Evolutionary conservation across 306 rosid species (phyloP).

Genomic region (Fragaria iinumae): DNA sequence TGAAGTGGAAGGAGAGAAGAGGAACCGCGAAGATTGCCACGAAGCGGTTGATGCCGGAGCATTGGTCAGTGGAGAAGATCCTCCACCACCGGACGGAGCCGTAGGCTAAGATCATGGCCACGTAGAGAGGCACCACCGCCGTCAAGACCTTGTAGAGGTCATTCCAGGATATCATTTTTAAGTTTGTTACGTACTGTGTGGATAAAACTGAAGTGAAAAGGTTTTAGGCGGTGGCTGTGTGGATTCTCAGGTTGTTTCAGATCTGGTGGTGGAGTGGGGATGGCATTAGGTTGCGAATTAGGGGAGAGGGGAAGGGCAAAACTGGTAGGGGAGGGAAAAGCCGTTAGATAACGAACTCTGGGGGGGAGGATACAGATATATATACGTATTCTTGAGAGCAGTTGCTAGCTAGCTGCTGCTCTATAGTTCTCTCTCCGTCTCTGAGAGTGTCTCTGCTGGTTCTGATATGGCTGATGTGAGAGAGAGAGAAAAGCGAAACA

Average conservation of each 20-base stretch:
- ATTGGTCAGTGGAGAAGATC: constrained; percentile 99
- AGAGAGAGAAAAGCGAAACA: constrained; percentile 6
- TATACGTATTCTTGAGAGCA: background rate
- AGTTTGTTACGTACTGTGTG: background rate
- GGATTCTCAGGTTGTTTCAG: background rate
- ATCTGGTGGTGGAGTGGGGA: background rate
- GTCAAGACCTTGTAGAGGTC: constrained; percentile 84
- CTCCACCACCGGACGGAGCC: constrained; percentile 99
- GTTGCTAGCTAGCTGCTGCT: constrained; percentile 19
- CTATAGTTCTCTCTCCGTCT: constrained; percentile 13
- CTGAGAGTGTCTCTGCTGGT: background rate
- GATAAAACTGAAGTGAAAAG: no score
- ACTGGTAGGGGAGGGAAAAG: constrained; percentile 34
- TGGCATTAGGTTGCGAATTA: constrained; percentile 39
- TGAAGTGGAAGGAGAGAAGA: constrained; percentile 88
- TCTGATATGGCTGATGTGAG: constrained; percentile 10
- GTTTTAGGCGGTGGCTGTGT: background rate
- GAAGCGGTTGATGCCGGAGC: constrained; percentile 96
- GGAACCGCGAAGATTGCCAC: constrained; percentile 97
- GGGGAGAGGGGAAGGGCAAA: constrained; percentile 35
- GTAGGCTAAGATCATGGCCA: constrained; percentile 94
- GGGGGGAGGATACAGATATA: background rate
- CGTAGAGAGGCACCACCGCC: constrained; percentile 88
- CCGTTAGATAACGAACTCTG: constrained; percentile 61
- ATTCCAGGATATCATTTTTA: constrained; percentile 59